A percentile compares a stretch with the other conserved stretches of the same genome.
Conservation (phyloP, 139 green algal species). For the Picochlorum sp. region DNA sequence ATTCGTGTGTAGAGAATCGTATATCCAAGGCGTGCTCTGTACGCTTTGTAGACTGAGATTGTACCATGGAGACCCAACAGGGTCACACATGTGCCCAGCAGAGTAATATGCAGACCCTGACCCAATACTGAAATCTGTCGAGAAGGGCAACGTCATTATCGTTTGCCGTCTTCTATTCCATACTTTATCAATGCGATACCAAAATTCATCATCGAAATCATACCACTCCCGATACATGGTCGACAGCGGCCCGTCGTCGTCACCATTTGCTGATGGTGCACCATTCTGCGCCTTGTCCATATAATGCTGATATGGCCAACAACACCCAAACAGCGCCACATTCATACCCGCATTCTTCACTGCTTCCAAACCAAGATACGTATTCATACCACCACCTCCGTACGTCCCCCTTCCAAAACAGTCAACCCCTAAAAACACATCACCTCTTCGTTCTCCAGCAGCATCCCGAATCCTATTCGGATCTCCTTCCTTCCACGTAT, state of each 20-base stretch:
- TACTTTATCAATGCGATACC: conserved; percentile 3
- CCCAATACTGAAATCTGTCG: conserved; percentile 14
- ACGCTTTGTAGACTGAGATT: conserved; percentile 18
- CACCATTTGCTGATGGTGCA: neutral
- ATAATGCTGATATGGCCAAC: conserved; percentile 25
- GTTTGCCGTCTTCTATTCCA: neutral
- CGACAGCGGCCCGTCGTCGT: neutral
- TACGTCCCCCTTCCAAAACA: conserved; percentile 60
- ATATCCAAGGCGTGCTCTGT: conserved; percentile 8
- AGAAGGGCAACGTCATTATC: conserved; percentile 11
- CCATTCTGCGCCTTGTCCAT: neutral
- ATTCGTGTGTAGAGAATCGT: neutral
- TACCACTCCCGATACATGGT: conserved; percentile 7
- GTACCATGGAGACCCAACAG: conserved; percentile 9
- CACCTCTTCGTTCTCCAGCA: conserved; percentile 27
- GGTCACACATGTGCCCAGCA: neutral
- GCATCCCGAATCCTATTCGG: neutral
- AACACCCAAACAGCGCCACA: conserved; percentile 25
- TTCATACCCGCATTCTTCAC: conserved; percentile 24
- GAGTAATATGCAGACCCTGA: conserved; percentile 1
- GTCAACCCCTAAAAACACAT: conserved; percentile 78
- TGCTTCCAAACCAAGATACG: conserved; percentile 23
- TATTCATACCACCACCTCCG: conserved; percentile 43
- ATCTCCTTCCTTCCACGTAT: conserved; percentile 46
- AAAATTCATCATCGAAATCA: conserved; percentile 19